Percentiles rank a stretch among this genome's conserved stretches.
Conservation (phyloP, 1,284 basidiomycete species). For the Pyrrhoderma noxium region DNA sequence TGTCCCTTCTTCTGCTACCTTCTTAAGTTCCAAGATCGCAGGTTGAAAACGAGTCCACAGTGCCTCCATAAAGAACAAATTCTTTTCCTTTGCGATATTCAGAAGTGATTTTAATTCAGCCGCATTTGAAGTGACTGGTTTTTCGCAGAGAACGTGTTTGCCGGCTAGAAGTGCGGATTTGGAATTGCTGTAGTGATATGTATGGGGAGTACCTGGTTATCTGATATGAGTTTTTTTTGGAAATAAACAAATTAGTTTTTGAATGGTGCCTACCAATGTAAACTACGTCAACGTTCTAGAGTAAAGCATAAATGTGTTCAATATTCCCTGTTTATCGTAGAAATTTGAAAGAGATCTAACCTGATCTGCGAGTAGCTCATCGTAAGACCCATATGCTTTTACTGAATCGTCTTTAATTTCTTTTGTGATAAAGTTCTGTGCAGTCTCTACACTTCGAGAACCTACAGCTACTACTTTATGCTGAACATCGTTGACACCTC, state of each 20-base stretch:
- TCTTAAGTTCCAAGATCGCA: constrained; percentile 56
- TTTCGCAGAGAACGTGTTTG: constrained; percentile 86
- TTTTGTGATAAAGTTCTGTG: constrained; percentile 61
- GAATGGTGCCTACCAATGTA: constrained; percentile 66
- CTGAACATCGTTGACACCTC: constrained; percentile 62
- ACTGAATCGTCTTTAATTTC: constrained; percentile 45
- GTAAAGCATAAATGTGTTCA: not conserved
- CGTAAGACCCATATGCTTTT: constrained; percentile 73
- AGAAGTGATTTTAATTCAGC: constrained; percentile 64
- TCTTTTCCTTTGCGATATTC: constrained; percentile 64
- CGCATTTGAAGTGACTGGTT: constrained; percentile 63
- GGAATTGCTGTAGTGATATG: constrained; percentile 75
- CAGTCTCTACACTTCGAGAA: constrained; percentile 65
- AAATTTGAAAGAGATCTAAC: constrained; percentile 28
- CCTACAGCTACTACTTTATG: constrained; percentile 79
- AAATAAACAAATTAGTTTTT: not conserved
- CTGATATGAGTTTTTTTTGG: not conserved
- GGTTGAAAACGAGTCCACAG: constrained; percentile 80
- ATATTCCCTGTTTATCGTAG: not conserved
- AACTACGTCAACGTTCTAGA: constrained; percentile 68
- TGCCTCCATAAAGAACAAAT: constrained; percentile 86
- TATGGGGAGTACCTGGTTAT: constrained; percentile 72
- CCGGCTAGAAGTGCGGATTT: constrained; percentile 70
- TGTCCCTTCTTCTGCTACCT: constrained; percentile 50
- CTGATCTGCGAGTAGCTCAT: constrained; percentile 66